Evolutionary conservation across 208 protist genomes (phyloP).

Genomic region (Leishmania gerbilli): DNA sequence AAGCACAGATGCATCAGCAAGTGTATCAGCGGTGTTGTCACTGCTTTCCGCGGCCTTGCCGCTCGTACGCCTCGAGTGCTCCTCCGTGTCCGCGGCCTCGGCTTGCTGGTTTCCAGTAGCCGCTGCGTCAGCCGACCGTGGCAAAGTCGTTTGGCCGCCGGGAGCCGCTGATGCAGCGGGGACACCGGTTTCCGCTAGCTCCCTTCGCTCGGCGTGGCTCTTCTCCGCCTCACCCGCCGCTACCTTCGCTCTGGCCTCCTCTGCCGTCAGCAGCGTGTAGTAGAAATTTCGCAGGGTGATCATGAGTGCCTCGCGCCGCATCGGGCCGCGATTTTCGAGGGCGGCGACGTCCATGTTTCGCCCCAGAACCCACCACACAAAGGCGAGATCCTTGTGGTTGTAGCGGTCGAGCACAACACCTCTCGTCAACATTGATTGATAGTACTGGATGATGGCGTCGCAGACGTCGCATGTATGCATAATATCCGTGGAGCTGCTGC

Average conservation of each 20-base stretch:
- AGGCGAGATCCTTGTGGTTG: constrained; percentile 80
- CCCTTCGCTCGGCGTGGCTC: background rate
- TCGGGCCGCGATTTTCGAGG: constrained; percentile 44
- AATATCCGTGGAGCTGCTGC: background rate
- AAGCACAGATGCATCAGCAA: background rate
- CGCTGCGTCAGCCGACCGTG: background rate
- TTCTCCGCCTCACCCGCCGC: background rate
- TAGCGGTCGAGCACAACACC: constrained; percentile 84
- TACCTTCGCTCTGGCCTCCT: constrained; percentile 20
- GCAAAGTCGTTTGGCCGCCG: background rate
- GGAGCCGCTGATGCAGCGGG: constrained; percentile 3
- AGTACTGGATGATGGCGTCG: constrained; percentile 68
- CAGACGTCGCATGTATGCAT: constrained; percentile 42
- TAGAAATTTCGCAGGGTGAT: constrained; percentile 77
- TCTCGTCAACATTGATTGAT: constrained; percentile 72
- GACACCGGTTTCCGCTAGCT: background rate
- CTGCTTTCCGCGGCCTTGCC: background rate
- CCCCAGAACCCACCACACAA: constrained; percentile 85
- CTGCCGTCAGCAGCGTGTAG: constrained; percentile 57
- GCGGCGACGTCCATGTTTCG: constrained; percentile 69
- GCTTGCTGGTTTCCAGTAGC: background rate
- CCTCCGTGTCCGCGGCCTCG: background rate
- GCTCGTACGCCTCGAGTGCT: background rate
- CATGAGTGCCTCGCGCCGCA: constrained; percentile 68
- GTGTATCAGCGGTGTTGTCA: background rate